A percentile compares a stretch with the other conserved stretches of the same genome.
These are phyloP conservation scores for Zoysia matrella DNA, from an alignment of 202 grass and related monocot species.

Conservation along the genomic window DNA sequence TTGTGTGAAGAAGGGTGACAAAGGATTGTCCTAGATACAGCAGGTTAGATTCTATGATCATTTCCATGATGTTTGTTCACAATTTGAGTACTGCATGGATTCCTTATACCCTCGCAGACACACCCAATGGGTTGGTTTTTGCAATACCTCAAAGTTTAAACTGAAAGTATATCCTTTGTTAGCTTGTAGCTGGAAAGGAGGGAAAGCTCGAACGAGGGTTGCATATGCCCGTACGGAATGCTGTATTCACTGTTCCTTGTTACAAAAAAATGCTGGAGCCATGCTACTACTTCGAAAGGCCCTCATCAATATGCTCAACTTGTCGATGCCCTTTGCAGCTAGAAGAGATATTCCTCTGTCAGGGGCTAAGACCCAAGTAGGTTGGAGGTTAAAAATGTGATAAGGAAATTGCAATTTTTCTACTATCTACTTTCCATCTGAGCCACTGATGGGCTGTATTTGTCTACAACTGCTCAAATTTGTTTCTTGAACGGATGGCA, in stretches of 20 bases:
- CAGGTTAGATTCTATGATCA: constrained; percentile 42
- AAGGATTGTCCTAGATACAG: constrained; percentile 23
- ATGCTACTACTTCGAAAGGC: neutral
- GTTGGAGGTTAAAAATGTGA: neutral
- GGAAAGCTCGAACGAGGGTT: neutral
- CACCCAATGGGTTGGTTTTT: neutral
- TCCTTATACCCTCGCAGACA: neutral
- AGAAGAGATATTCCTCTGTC: neutral
- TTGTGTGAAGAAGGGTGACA: neutral
- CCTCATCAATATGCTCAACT: neutral
- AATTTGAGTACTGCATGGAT: constrained; percentile 27
- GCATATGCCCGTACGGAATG: neutral
- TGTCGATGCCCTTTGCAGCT: neutral
- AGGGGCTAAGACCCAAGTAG: neutral
- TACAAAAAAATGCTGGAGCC: neutral
- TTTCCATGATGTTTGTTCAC: constrained; percentile 11
- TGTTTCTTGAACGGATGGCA: neutral
- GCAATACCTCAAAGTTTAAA: constrained; percentile 1
- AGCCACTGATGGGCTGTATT: neutral
- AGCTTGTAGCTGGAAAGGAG: constrained; percentile 19
- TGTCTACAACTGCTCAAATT: constrained; percentile 19
- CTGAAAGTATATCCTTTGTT: neutral
- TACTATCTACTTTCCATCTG: neutral
- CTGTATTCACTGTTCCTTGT: neutral
- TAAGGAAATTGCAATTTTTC: neutral